Evolutionary conservation across 371 early-diverging fungal species (phyloP).

Genomic region (Ecytonucleospora hepatopenaei): DNA sequence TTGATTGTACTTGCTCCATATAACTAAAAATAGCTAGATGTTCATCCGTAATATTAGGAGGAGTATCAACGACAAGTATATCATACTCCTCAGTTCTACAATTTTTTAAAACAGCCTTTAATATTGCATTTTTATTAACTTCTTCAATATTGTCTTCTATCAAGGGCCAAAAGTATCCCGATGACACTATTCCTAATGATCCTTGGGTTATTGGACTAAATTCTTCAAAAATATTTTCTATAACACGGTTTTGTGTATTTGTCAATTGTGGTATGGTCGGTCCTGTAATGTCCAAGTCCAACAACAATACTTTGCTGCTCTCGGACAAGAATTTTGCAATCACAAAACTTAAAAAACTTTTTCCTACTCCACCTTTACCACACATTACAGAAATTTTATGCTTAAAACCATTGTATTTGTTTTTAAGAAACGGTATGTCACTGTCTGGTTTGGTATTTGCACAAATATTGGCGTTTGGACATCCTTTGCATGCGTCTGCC

Average conservation of each 20-base stretch:
- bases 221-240: constrained; percentile 15
- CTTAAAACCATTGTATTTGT: constrained; percentile 58
- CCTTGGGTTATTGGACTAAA: constrained; percentile 35
- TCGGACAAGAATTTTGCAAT: constrained; percentile 11
- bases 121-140: constrained; percentile 3
- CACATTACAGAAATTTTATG: constrained; percentile 85
- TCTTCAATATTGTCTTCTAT: constrained; percentile 19
- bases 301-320: constrained; percentile 13
- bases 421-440: constrained; percentile 55
- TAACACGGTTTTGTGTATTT: constrained; percentile 22
- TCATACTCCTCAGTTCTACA: constrained; percentile 29
- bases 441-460: constrained; percentile 82
- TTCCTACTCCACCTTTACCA: constrained; percentile 78
- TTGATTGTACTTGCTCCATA: constrained; percentile 18
- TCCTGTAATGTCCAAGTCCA: constrained; percentile 57
- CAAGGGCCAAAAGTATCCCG: too few species aligned
- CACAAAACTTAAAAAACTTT: constrained; percentile 66
- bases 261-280: constrained; percentile 51
- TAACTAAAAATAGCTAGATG: constrained; percentile 50
- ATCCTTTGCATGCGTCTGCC: constrained; percentile 77
- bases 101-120: constrained; percentile 31
- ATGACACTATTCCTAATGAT: constrained; percentile 5
- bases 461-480: constrained; percentile 83
- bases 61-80: constrained; percentile 55
- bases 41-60: constrained; percentile 56